Evolutionary conservation across 371 early-diverging fungal genomes (phyloP), one percentile per base, ranked within the genome.

Genomic region (Syncephalastrum racemosum): DNA sequence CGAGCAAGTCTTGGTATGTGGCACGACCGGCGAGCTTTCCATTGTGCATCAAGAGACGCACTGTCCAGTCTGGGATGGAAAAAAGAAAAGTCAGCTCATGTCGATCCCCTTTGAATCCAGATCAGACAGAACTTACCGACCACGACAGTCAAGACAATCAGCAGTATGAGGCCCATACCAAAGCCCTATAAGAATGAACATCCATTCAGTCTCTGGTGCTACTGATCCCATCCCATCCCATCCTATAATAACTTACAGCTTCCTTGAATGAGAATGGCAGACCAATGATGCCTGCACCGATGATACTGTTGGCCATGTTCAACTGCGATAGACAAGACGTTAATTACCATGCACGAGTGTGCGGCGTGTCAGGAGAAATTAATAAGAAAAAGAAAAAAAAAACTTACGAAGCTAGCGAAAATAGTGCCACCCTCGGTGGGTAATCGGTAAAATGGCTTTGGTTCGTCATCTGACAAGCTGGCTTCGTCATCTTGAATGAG

Each of bases 251-350:
- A 55, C 73, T 66, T 68, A 79, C 79, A 44, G 86, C 80, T 57
- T 83, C 80, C 56, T 71, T 76, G 60, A 84, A 78, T 50, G 85
- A 81, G 60, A 80, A 85, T 14, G 85, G 85, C 44, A 86, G 66
- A 2, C 84, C 86, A 53, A 84, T 84, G 53, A 84, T 78, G 51
- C 90, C 90, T 14, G 90, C 90, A 36, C 90, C 90, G 51, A 90
- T 82, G 46, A 89, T 90, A 36, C 89, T 86, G 67, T 90, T 90
- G 52, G 87, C 86, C 79, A 90, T 83, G 62, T 88, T 88, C 51
- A 89, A 71, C 67, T 86, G n/a, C n/a, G n/a, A n/a, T n/a, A 80
- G 24, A 65, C 63, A 50, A 77, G 49, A 54, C 67, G 36, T 31
- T 3, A 31, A 31, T 31, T 31, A 31, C 36, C 36, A 31, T 31